These are phyloP conservation scores for Botrytis tulipae DNA, from an alignment of 2,329 filamentous ascomycete genomes.

Conservation along the genomic window DNA sequence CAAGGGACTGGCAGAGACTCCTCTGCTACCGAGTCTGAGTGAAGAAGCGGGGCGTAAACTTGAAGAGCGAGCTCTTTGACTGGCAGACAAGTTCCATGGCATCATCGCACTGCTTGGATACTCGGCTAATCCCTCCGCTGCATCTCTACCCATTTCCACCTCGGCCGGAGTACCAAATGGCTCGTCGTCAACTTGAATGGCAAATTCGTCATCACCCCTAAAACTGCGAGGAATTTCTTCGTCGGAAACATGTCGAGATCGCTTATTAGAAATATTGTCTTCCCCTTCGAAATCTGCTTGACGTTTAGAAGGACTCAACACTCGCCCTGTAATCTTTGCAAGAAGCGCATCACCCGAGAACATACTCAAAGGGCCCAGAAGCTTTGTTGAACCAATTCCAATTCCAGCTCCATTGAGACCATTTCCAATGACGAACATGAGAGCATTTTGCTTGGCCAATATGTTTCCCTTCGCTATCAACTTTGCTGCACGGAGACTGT, in stretches of 20 bases:
- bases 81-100: slow-evolving; percentile 65
- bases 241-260: slow-evolving; percentile 19
- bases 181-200: slow-evolving; percentile 44
- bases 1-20: slow-evolving; percentile 61
- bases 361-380: slow-evolving; percentile 51
- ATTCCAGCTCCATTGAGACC: slow-evolving; percentile 55
- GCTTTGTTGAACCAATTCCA: slow-evolving; percentile 42
- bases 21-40: slow-evolving; percentile 41
- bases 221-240: slow-evolving; percentile 34
- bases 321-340: slow-evolving; percentile 29
- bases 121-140: slow-evolving; percentile 63
- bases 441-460: slow-evolving; percentile 61
- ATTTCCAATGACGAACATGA: slow-evolving; percentile 56
- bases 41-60: slow-evolving; percentile 34
- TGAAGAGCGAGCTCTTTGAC: slow-evolving; percentile 42
- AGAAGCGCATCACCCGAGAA: slow-evolving; percentile 58
- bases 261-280: not conserved
- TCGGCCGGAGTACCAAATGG: slow-evolving; percentile 40
- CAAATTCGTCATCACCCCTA: slow-evolving; percentile 37
- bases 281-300: not conserved
- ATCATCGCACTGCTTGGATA: slow-evolving; percentile 59
- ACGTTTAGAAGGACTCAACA: not conserved
- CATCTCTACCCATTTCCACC: slow-evolving; percentile 70
- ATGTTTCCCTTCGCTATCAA: slow-evolving; percentile 42
- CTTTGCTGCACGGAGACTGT: slow-evolving; percentile 46